Percentiles rank a stretch among this genome's conserved stretches.
phyloP scores from a whole-genome alignment of 805 yeast genomes.

The Teunomyces gatunensis region DNA sequence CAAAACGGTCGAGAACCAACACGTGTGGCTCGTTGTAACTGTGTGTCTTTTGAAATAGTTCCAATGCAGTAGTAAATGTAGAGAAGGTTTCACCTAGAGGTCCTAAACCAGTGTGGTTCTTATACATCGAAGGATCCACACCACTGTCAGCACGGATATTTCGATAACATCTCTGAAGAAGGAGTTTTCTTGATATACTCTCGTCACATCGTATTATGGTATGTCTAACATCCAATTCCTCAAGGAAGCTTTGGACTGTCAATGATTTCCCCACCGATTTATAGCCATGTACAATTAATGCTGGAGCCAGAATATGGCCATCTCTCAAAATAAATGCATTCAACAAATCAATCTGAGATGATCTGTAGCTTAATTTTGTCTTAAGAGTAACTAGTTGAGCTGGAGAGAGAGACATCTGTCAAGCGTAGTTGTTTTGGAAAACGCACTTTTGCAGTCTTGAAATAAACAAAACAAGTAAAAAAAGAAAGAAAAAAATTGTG shows the following conservation, averaged over 20 bases:
- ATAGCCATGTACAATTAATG: slow-evolving; percentile 47
- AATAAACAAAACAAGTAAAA: not conserved
- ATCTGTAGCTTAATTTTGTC: slow-evolving; percentile 25
- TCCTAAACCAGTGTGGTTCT: slow-evolving; percentile 19
- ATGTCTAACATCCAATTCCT: slow-evolving; percentile 21
- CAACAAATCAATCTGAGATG: slow-evolving; percentile 34
- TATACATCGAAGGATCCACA: slow-evolving; percentile 14
- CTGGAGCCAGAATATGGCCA: slow-evolving; percentile 26
- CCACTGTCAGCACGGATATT: slow-evolving; percentile 37
- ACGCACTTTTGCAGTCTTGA: slow-evolving; percentile 1
- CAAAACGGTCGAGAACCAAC: slow-evolving; percentile 48
- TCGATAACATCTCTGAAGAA: slow-evolving; percentile 42
- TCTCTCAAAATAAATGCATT: slow-evolving; percentile 32
- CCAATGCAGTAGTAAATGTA: slow-evolving; percentile 40
- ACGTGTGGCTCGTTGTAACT: slow-evolving; percentile 36
- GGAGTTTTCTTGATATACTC: slow-evolving; percentile 37
- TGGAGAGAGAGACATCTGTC: not conserved
- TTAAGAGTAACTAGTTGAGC: slow-evolving; percentile 3
- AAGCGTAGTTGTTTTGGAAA: not conserved
- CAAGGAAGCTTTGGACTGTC: slow-evolving; percentile 31
- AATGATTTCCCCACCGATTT: slow-evolving; percentile 49
- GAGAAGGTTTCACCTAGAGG: slow-evolving; percentile 40
- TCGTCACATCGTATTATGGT: slow-evolving; percentile 45
- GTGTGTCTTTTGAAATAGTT: slow-evolving; percentile 32
- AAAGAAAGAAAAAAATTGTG: not conserved